Percentiles rank a stretch among this genome's conserved stretches.
phyloP scores from a whole-genome alignment of 441 rosid species.

The Corymbia citriodora region DNA sequence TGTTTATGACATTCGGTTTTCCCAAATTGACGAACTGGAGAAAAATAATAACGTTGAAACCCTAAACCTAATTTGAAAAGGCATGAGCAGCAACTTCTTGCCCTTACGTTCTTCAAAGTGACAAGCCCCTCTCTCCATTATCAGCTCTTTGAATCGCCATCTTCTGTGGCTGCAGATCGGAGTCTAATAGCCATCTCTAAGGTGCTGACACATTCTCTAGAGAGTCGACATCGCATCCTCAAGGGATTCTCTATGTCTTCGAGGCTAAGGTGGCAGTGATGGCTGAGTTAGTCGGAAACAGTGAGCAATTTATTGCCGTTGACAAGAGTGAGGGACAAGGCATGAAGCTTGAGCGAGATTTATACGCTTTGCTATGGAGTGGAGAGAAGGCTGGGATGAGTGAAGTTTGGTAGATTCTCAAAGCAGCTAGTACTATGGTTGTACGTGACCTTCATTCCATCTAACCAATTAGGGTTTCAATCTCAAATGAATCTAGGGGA shows the following conservation, averaged over 20 bases:
- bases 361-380: not conserved
- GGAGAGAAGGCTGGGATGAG: slow-evolving; percentile 1
- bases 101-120: slow-evolving; percentile 73
- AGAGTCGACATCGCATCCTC: slow-evolving; percentile 88
- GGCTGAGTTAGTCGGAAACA: not conserved
- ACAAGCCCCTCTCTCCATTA: slow-evolving; percentile 84
- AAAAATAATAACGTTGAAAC: not conserved
- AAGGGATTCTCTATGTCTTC: slow-evolving; percentile 35
- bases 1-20: not conserved
- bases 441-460: not conserved
- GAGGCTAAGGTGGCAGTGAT: not conserved
- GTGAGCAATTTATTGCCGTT: not conserved
- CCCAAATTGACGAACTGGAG: not conserved
- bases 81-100: slow-evolving; percentile 73
- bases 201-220: slow-evolving; percentile 46
- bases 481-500: not conserved
- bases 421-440: slow-evolving; percentile 2
- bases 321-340: not conserved
- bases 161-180: slow-evolving; percentile 36
- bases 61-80: slow-evolving; percentile 23
- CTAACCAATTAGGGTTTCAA: not conserved
- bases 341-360: not conserved
- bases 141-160: slow-evolving; percentile 56
- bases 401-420: not conserved
- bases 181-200: not conserved